These are phyloP conservation scores for Saturnispora diversa DNA, from an alignment of 805 yeast genomes.

Conservation along the genomic window DNA sequence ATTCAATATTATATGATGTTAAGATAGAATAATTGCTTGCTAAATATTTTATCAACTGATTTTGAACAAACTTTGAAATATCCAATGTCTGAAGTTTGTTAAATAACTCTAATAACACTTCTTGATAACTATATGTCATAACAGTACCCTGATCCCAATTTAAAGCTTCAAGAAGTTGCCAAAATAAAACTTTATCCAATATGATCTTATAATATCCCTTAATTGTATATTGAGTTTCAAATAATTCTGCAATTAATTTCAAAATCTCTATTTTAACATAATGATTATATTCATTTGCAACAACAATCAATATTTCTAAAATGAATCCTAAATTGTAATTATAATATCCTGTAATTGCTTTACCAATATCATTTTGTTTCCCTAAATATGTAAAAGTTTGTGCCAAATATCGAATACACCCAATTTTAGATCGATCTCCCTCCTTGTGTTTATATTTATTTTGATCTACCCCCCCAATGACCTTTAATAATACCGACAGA, in stretches of 20 bases:
- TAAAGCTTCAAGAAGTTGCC: slow-evolving; percentile 11
- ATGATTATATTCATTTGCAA: slow-evolving; percentile 10
- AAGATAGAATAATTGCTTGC: slow-evolving; percentile 17
- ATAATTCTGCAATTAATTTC: slow-evolving; percentile 13
- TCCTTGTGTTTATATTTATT: slow-evolving; percentile 4
- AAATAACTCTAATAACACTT: slow-evolving; percentile 15
- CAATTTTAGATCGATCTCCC: slow-evolving; percentile 16
- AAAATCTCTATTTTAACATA: slow-evolving; percentile 14
- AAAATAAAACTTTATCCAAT: slow-evolving; percentile 13
- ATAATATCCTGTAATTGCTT: slow-evolving; percentile 14
- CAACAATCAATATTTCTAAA: slow-evolving; percentile 13
- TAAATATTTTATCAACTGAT: slow-evolving; percentile 16
- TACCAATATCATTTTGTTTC: slow-evolving; percentile 11
- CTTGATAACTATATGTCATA: slow-evolving; percentile 4
- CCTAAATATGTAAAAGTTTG: slow-evolving; percentile 14
- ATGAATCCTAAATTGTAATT: slow-evolving; percentile 16
- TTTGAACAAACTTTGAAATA: slow-evolving; percentile 7
- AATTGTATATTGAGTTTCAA: slow-evolving; percentile 13
- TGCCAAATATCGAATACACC: slow-evolving; percentile 18
- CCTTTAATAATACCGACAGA: slow-evolving; percentile 17
- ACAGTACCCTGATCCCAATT: slow-evolving; percentile 6
- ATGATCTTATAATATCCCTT: slow-evolving; percentile 11
- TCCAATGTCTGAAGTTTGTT: slow-evolving; percentile 17
- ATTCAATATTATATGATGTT: slow-evolving; percentile 18
- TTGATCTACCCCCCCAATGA: slow-evolving; percentile 12